Percentiles rank a stretch among this genome's conserved stretches.
These are phyloP conservation scores for Ormosia semicastrata DNA, from an alignment of 306 rosid genomes.

Conservation along the genomic window DNA sequence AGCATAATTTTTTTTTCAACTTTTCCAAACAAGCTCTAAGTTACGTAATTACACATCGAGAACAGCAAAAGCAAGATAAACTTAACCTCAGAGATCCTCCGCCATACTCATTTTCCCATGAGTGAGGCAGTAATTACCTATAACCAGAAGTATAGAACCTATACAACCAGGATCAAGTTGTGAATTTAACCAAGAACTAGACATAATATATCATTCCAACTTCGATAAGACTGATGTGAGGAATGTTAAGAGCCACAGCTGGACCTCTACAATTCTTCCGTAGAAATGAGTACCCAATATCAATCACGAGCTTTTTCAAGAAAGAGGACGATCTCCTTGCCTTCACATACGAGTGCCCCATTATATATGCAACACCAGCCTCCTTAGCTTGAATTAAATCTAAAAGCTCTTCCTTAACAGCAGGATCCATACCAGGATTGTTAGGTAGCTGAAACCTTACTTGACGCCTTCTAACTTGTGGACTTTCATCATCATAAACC, in stretches of 20 bases:
- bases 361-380: conserved; percentile 78
- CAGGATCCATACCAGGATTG: conserved; percentile 52
- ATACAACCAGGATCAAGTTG: not conserved
- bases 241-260: conserved; percentile 81
- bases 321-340: conserved; percentile 76
- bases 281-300: conserved; percentile 77
- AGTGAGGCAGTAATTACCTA: conserved; percentile 19
- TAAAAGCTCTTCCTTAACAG: conserved; percentile 69
- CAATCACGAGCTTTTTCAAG: conserved; percentile 67
- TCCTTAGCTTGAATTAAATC: conserved; percentile 84
- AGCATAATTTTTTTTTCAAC: no score
- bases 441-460: conserved; percentile 70
- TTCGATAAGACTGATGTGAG: conserved; percentile 86
- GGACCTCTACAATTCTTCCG: conserved; percentile 91
- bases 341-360: conserved; percentile 89
- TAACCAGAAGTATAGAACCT: not conserved
- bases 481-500: conserved; percentile 67
- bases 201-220: conserved; percentile 95
- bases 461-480: conserved; percentile 53
- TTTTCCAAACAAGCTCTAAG: no score
- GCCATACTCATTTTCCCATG: not conserved
- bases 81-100: not conserved
- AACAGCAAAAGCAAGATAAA: conserved; percentile 19
- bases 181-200: conserved; percentile 32
- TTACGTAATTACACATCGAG: conserved; percentile 20